Conservation (phyloP, 768 basidiomycete genomes). For the Sporobolomyces roseus region DNA sequence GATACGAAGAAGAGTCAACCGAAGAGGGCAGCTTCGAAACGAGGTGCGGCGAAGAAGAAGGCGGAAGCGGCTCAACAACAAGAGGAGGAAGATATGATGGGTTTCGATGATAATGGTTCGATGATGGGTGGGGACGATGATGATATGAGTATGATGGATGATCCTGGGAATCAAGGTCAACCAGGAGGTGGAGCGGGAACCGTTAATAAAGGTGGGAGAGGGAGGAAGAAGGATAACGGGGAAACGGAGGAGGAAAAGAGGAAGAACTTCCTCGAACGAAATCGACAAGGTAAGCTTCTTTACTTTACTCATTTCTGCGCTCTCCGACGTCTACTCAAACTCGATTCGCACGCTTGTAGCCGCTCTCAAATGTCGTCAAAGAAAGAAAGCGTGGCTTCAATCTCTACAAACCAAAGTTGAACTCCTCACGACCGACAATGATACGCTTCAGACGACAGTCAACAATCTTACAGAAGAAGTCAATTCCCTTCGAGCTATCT, state of each 20-base stretch:
- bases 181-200: no score
- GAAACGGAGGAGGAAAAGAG: slow-evolving; percentile 99
- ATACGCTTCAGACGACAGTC: slow-evolving; percentile 80
- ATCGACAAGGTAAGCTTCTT: slow-evolving; percentile 75
- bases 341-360: slow-evolving; percentile 54
- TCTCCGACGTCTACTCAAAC: no score
- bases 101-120: slow-evolving; percentile 5
- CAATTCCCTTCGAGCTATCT: slow-evolving; percentile 59
- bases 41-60: slow-evolving; percentile 19
- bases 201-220: slow-evolving; percentile 50
- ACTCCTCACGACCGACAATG: slow-evolving; percentile 86
- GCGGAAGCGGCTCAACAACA: slow-evolving; percentile 19
- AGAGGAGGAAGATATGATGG: slow-evolving; percentile 3
- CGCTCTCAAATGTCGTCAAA: slow-evolving; percentile 96
- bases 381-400: slow-evolving; percentile 96
- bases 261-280: slow-evolving; percentile 91
- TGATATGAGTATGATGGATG: slow-evolving; percentile 22
- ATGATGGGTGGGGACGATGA: slow-evolving; percentile 20
- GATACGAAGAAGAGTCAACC: slow-evolving; percentile 10
- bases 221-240: slow-evolving; percentile 62
- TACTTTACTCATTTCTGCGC: background rate
- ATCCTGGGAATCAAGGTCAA: background rate
- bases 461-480: slow-evolving; percentile 88
- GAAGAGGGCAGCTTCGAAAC: slow-evolving; percentile 17
- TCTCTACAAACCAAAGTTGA: slow-evolving; percentile 92